Percentiles rank a stretch among this genome's conserved stretches.
phyloP scores from a whole-genome alignment of 495 filamentous ascomycete species.

The Durotheca rogersii region DNA sequence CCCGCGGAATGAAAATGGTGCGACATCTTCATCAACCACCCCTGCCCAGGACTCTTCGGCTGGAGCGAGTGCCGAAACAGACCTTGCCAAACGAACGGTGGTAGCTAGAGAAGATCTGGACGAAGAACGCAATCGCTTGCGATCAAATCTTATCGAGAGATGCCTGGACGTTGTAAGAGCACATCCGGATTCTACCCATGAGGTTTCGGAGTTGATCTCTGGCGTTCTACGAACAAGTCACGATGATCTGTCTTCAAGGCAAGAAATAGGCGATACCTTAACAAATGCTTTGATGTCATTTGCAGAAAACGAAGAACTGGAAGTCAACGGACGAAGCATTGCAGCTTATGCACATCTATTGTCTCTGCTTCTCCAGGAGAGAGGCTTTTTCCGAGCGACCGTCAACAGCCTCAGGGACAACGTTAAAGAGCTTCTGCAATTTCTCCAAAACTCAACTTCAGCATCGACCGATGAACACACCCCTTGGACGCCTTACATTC shows the following conservation, averaged over 20 bases:
- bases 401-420: constrained; percentile 75
- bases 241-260: constrained; percentile 54
- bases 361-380: constrained; percentile 81
- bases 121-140: constrained; percentile 67
- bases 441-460: constrained; percentile 72
- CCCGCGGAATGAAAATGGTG: constrained; percentile 16
- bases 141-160: constrained; percentile 79
- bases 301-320: constrained; percentile 74
- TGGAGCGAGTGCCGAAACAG: constrained; percentile 14
- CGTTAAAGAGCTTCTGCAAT: constrained; percentile 70
- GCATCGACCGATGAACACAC: constrained; percentile 70
- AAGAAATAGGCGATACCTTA: constrained; percentile 78
- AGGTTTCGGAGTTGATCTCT: constrained; percentile 83
- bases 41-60: constrained; percentile 25
- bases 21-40: constrained; percentile 21
- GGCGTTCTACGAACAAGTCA: constrained; percentile 69
- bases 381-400: constrained; percentile 75
- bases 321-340: constrained; percentile 56
- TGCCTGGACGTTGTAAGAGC: constrained; percentile 86
- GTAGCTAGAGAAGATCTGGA: constrained; percentile 81
- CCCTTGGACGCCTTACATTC: constrained; percentile 88
- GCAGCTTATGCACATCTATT: constrained; percentile 92
- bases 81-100: constrained; percentile 8
- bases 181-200: constrained; percentile 86
- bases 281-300: constrained; percentile 87